phyloP scores from a whole-genome alignment of 73 alveolate genomes.

The Effrenium voratum region DNA sequence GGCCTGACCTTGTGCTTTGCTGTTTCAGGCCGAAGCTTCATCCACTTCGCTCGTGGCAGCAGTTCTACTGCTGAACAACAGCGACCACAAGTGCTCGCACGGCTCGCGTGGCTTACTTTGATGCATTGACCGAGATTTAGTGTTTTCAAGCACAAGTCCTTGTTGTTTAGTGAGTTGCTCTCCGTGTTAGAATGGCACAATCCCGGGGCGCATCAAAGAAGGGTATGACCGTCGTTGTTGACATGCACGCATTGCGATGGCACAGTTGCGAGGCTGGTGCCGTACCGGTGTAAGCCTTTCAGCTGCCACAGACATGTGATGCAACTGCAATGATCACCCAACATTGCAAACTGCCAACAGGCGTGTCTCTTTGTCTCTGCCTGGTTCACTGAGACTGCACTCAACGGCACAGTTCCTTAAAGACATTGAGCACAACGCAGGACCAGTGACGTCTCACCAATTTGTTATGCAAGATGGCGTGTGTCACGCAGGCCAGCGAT shows the following conservation, averaged over 20 bases:
- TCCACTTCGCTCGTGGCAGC: no score
- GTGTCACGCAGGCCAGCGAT: not conserved
- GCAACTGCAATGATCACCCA: not conserved
- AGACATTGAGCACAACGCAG: not conserved
- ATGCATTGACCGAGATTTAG: no score
- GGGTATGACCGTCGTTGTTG: not conserved
- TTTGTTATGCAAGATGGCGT: not conserved
- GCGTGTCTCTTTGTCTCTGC: not conserved
- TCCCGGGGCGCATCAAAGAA: not conserved
- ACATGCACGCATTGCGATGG: slow-evolving; percentile 2
- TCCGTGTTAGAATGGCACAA: not conserved
- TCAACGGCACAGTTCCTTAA: not conserved
- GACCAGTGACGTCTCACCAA: not conserved
- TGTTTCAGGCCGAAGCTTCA: no score
- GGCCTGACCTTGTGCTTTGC: no score
- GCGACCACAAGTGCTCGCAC: no score
- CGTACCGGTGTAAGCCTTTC: not conserved
- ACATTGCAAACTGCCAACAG: not conserved
- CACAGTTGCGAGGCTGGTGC: not conserved
- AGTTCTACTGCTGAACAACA: no score
- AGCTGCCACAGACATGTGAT: not conserved
- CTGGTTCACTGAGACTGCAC: not conserved
- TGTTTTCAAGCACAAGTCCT: no score
- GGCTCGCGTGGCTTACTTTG: no score
- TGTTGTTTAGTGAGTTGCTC: no score